Base-by-base conservation (phyloP, 192 early-diverging fungal species). In the Coemansia interrupta region DNA sequence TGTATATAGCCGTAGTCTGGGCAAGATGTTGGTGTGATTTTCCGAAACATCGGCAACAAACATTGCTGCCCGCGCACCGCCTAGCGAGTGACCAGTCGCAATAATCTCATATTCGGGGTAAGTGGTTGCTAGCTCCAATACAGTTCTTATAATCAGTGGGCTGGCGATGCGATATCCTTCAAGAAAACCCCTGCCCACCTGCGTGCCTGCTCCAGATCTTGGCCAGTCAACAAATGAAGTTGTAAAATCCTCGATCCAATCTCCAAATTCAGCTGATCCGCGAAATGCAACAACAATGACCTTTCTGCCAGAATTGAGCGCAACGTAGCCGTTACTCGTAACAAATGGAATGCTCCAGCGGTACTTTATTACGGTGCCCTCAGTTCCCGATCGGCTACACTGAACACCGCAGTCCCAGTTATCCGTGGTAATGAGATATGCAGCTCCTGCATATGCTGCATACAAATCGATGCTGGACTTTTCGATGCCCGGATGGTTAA, bases 61-160 rank as follows among this genome's bases (percentile, higher is more conserved):
- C 50, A 80, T 36, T 5, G 69, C 24, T 17, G 78, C 72, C 2
- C 69, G 64, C 8, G 78, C 44, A 0, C 66, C 77, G n/a, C 77
- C 77, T 15, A 80, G 60, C 30, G 77, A 80, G 19, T 75, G 72
- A 0, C 78, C 78, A 0, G 58, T 60, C 5, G 68, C 63, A 24
- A 68, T 50, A 46, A 80, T 65, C 4, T 1, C 41, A 42, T 75
- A 61, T n/a, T 63, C 65, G 2, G 72, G 78, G 28, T 71, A 59
- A 23, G 43, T 18, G 12, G n/a, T 28, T 5, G 64, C 50, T 22
- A 75, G 44, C 2, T 36, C 43, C 24, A 26, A n/a, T 15, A 58
- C 32, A 9, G 42, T 48, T n/a, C 53, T 39, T 10, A 61, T 26
- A 28, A 75, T 58, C 56, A 41, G 32, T 0, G 28, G 28, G 30